Conservation (phyloP, 2,329 filamentous ascomycete species). For the Apiospora malaysiana region DNA sequence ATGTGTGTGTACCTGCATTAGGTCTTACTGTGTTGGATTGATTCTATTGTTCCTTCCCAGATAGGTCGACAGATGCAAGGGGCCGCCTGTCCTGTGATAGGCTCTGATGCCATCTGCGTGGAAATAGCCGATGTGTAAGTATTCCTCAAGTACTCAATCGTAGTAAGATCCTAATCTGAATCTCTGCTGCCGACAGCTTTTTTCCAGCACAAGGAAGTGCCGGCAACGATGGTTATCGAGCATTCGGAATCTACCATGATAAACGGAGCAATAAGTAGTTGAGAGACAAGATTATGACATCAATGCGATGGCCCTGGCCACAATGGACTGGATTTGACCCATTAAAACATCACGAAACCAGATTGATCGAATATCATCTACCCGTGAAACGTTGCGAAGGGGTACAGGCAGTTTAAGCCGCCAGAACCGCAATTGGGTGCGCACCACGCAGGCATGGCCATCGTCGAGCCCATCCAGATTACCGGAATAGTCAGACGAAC, state of each 20-base stretch:
- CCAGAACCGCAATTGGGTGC: neutral
- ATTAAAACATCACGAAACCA: too few species aligned
- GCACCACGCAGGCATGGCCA: neutral
- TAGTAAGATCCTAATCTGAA: neutral
- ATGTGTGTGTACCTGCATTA: slow-evolving; percentile 5
- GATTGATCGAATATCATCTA: neutral
- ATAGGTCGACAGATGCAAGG: neutral
- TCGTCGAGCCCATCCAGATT: neutral
- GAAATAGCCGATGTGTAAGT: neutral
- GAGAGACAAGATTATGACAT: too few species aligned
- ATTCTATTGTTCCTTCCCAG: neutral
- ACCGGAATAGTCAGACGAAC: too few species aligned
- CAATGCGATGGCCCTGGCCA: too few species aligned
- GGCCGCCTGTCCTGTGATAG: neutral
- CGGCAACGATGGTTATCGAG: neutral
- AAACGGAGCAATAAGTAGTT: too few species aligned
- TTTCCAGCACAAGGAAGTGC: neutral
- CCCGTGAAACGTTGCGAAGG: neutral
- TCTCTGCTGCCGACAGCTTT: neutral
- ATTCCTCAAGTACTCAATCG: neutral
- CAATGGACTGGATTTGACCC: too few species aligned
- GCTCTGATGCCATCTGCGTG: neutral
- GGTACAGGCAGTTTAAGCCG: neutral
- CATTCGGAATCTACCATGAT: neutral
- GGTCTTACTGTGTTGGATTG: slow-evolving; percentile 1